phyloP scores from a whole-genome alignment of 768 basidiomycete genomes.

The Pluteus cervinus region DNA sequence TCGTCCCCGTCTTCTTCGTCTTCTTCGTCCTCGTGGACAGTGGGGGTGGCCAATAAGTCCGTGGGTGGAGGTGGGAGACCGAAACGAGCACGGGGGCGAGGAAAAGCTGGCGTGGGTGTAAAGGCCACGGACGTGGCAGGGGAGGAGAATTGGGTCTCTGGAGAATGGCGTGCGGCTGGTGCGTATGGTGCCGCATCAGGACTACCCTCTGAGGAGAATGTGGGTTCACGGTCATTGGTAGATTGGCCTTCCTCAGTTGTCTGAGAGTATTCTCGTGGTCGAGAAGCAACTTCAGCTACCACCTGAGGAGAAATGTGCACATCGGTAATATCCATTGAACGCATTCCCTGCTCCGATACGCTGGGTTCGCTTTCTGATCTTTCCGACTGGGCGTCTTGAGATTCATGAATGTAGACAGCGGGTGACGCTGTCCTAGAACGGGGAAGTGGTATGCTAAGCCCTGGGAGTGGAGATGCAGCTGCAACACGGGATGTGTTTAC shows the following conservation, averaged over 20 bases:
- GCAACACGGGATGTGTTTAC: constrained; percentile 30
- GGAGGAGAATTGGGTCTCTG: constrained; percentile 41
- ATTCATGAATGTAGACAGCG: constrained; percentile 25
- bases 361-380: too few species aligned
- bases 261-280: constrained; percentile 7
- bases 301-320: constrained; percentile 39
- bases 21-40: constrained; percentile 14
- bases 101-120: constrained; percentile 67
- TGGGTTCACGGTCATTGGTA: constrained; percentile 42
- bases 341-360: too few species aligned
- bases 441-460: constrained; percentile 33
- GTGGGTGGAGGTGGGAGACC: constrained; percentile 38
- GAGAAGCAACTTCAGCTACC: constrained; percentile 14
- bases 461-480: constrained; percentile 40
- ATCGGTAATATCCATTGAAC: constrained; percentile 51
- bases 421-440: constrained; percentile 17
- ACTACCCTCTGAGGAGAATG: constrained; percentile 58
- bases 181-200: constrained; percentile 13
- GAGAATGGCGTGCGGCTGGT: constrained; percentile 24
- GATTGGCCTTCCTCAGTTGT: constrained; percentile 12
- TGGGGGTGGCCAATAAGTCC: constrained; percentile 32
- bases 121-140: constrained; percentile 50
- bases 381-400: too few species aligned
- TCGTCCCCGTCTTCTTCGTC: constrained; percentile 14
- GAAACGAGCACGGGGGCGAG: constrained; percentile 59